Base-by-base conservation (phyloP, 371 early-diverging fungal species). In the Gilbertella persicaria region DNA sequence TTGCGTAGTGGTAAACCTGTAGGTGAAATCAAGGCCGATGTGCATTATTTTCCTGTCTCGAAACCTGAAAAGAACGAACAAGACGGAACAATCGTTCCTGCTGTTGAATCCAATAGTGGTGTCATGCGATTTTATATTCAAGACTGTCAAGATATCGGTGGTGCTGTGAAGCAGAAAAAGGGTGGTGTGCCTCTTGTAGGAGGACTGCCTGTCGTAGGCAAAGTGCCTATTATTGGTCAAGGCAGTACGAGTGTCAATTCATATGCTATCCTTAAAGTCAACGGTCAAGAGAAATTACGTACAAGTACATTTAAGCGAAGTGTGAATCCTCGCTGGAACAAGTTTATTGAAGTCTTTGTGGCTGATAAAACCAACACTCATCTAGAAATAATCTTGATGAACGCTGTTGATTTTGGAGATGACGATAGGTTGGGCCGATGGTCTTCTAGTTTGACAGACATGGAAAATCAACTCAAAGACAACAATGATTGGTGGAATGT, bases 401-500 rank as follows among this genome's bases (percentile, higher is more conserved):
- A 69, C 33, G 44, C 45, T 17, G 52, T 54, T 12, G 69, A 69
- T 16, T 65, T 64, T 29, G 62, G 56, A 23, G 60, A 66, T 13
- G 66, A 69, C 14, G 21, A 33, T 1, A 28, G 65, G 0, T 23
- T 69, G 5, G 66, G 66, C 2, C 45, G 51, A 8, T 69, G 66
- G 62, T 46, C 33, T 3, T 59, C 60, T 3, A 54, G 55, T 9
- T 41, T 68, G 19, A 26, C 25, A 5, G 55, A 53, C 23, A 61
- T 68, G 50, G 58, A 68, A 35, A 45, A 58, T 10, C 54, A 64
- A 21, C 14, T 68, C 0, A 55, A 55, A 4, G 56, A 72, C 12
- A 73, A 79, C 57, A 65, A 60, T 10, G 79, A 79, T 16, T 79
- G 79, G 79, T 72, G 59, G 39, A 50, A 52, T 12, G 40, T 79